phyloP scores from a whole-genome alignment of 257 asterid genomes.

The Capsicum chinense region DNA sequence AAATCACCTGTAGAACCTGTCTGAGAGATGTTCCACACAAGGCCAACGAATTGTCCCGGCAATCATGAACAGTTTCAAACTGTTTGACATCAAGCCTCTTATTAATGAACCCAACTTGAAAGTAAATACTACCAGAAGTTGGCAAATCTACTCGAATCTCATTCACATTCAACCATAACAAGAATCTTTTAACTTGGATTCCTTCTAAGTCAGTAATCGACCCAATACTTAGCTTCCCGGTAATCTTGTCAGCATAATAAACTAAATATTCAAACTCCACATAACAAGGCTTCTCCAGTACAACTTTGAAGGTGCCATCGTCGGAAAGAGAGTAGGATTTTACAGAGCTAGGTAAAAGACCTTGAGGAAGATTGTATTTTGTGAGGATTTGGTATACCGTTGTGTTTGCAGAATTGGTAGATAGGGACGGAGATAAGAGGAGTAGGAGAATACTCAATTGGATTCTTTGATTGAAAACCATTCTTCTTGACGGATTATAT shows the following conservation, averaged over 20 bases:
- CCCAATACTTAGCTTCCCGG: slow-evolving; percentile 76
- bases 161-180: slow-evolving; percentile 88
- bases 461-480: slow-evolving; percentile 14
- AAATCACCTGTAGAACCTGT: slow-evolving; percentile 58
- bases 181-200: slow-evolving; percentile 75
- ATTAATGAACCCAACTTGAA: slow-evolving; percentile 87
- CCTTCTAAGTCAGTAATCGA: slow-evolving; percentile 71
- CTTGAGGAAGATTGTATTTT: slow-evolving; percentile 73
- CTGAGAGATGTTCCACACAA: slow-evolving; percentile 38
- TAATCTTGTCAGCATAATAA: slow-evolving; percentile 71
- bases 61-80: slow-evolving; percentile 72
- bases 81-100: slow-evolving; percentile 80
- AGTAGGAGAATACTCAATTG: not conserved
- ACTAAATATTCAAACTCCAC: slow-evolving; percentile 81
- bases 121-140: slow-evolving; percentile 73
- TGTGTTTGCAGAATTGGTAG: not conserved
- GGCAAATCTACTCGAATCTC: slow-evolving; percentile 88
- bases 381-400: slow-evolving; percentile 72
- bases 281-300: slow-evolving; percentile 67
- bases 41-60: slow-evolving; percentile 60
- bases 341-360: slow-evolving; percentile 87
- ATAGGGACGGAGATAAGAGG: not conserved
- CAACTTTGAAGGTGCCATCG: slow-evolving; percentile 74
- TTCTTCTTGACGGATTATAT: not conserved
- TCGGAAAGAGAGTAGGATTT: slow-evolving; percentile 65